Conservation (phyloP, 2,329 filamentous ascomycete species). For the Colletotrichum sp. region DNA sequence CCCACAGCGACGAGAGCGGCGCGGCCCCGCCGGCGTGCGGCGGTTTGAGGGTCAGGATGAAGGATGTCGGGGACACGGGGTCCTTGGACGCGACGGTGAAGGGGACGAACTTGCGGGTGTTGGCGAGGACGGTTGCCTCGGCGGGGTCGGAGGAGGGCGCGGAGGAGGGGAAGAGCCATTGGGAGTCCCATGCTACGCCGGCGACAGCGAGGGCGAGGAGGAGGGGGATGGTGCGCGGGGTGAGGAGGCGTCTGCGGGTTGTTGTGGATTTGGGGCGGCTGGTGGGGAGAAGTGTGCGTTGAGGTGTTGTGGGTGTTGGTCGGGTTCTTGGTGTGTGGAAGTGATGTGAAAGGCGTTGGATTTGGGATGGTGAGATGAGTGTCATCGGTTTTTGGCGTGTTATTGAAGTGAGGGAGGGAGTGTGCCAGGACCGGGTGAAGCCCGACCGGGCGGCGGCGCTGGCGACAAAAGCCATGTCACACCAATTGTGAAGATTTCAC, state of each 20-base stretch:
- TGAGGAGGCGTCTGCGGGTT: not conserved
- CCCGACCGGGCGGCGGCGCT: not conserved
- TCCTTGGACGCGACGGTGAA: slow-evolving; percentile 69
- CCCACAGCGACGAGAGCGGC: slow-evolving; percentile 37
- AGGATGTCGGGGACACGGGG: slow-evolving; percentile 67
- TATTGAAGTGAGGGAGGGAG: not conserved
- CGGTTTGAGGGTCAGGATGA: slow-evolving; percentile 69
- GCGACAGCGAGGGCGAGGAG: slow-evolving; percentile 5
- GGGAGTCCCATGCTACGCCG: slow-evolving; percentile 13
- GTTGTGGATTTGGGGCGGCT: not conserved
- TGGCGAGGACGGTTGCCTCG: slow-evolving; percentile 49
- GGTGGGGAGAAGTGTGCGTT: not conserved
- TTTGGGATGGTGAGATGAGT: not conserved
- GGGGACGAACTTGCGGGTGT: slow-evolving; percentile 60
- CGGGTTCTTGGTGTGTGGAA: rapidly evolving
- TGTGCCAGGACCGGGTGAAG: not conserved
- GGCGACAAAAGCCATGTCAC: not conserved
- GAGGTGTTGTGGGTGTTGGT: too few species aligned
- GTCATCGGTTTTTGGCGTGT: not conserved
- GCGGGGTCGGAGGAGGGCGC: not conserved
- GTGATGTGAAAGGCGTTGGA: not conserved
- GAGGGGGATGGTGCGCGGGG: slow-evolving; percentile 6
- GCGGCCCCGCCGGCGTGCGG: slow-evolving; percentile 25
- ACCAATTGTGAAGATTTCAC: not conserved
- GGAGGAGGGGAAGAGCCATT: slow-evolving; percentile 16